Evolutionary conservation across 2,329 filamentous ascomycete genomes (phyloP).

Genomic region (Fusarium sp.): DNA sequence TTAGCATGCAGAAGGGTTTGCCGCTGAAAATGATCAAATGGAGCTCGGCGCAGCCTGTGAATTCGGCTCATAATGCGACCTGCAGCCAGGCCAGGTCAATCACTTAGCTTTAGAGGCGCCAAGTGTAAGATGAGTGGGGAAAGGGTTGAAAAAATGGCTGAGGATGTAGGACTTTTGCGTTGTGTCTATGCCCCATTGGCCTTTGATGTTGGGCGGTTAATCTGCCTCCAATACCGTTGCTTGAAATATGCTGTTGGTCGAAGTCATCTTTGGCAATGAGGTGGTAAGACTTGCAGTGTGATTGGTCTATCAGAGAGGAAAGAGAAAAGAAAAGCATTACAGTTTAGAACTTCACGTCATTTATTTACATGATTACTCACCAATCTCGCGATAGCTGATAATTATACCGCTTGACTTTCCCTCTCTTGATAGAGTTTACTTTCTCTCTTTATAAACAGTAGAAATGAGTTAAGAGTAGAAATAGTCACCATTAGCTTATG

Average conservation of each 20-base stretch:
- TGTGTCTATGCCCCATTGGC: neutral
- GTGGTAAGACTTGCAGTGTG: neutral
- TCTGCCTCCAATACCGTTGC: neutral
- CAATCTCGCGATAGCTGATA: neutral
- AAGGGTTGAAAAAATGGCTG: neutral
- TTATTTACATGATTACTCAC: rapidly evolving
- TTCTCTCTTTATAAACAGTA: neutral
- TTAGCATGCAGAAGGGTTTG: too few species aligned
- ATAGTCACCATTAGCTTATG: neutral
- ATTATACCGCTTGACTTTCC: rapidly evolving
- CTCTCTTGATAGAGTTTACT: neutral
- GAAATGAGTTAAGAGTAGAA: too few species aligned
- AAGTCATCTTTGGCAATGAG: neutral
- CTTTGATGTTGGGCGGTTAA: neutral
- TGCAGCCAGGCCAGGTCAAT: neutral
- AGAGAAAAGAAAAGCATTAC: neutral
- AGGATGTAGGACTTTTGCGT: neutral
- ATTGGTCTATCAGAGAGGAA: neutral
- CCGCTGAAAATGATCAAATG: neutral
- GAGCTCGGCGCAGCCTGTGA: neutral
- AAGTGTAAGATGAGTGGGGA: neutral
- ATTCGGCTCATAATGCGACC: neutral
- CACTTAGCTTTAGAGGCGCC: neutral
- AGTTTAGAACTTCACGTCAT: rapidly evolving
- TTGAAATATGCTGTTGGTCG: neutral